Conservation (phyloP, 306 rosid genomes). For the Sicyos baderoa region DNA sequence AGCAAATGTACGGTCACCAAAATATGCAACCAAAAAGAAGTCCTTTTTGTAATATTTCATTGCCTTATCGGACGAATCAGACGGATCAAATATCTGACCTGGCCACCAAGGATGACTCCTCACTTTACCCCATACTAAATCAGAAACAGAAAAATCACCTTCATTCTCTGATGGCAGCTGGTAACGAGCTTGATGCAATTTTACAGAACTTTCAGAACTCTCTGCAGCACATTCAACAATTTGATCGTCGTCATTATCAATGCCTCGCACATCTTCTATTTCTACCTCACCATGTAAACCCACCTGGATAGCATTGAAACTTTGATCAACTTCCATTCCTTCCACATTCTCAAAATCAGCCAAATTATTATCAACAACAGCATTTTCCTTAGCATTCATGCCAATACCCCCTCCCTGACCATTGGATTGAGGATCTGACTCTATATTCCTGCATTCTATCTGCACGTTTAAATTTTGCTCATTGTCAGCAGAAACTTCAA, state of each 20-base stretch:
- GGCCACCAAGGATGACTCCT: conserved; percentile 99
- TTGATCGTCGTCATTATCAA: conserved; percentile 30
- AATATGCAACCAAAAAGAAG: conserved; percentile 78
- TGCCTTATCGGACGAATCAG: conserved; percentile 79
- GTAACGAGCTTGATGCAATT: conserved; percentile 36
- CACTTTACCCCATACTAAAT: conserved; percentile 96
- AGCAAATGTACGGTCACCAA: conserved; percentile 93
- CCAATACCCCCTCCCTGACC: conserved; percentile 5
- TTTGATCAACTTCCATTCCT: conserved; percentile 26
- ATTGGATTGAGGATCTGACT: neutral
- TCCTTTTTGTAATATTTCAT: conserved; percentile 75
- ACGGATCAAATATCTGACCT: conserved; percentile 86
- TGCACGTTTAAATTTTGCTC: conserved; percentile 10
- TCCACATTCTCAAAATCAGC: conserved; percentile 26
- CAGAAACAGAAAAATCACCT: conserved; percentile 55
- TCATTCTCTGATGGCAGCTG: conserved; percentile 54
- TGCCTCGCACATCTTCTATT: conserved; percentile 33
- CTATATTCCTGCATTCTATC: conserved; percentile 16
- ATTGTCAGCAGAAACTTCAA: conserved; percentile 16
- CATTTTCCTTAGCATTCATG: neutral
- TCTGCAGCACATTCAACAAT: conserved; percentile 13
- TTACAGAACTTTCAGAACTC: conserved; percentile 30
- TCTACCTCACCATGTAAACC: conserved; percentile 45
- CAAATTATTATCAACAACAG: conserved; percentile 20
- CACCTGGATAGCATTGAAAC: conserved; percentile 26